phyloP scores from a whole-genome alignment of 1,284 basidiomycete genomes.

The Pascua sp. region DNA sequence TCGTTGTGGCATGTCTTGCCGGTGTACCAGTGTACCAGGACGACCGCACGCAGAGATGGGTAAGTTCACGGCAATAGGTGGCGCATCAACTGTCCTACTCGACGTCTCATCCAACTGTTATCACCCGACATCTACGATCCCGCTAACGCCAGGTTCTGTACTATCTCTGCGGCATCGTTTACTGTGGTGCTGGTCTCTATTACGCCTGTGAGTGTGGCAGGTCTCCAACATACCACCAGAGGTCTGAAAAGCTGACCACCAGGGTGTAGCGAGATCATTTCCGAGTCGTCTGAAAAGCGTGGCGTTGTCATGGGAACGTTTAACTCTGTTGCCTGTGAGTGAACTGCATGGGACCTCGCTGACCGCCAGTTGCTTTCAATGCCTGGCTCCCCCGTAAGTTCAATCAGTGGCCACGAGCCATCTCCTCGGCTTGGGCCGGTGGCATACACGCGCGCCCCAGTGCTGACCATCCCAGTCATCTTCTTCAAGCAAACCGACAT shows the following conservation, averaged over 20 bases:
- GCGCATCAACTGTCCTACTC: too few species aligned
- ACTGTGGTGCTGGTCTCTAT: neutral
- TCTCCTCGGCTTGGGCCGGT: neutral
- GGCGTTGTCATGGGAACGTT: slow-evolving; percentile 26
- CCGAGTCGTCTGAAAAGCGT: slow-evolving; percentile 16
- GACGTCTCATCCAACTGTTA: too few species aligned
- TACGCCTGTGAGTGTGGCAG: neutral
- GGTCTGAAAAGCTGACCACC: too few species aligned
- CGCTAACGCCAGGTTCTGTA: neutral
- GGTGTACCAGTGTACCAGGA: too few species aligned
- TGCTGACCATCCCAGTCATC: slow-evolving; percentile 8
- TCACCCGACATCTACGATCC: too few species aligned
- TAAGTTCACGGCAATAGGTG: too few species aligned
- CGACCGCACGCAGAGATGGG: too few species aligned
- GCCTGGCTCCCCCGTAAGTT: slow-evolving; percentile 26
- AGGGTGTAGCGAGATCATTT: too few species aligned
- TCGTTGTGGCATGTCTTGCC: neutral
- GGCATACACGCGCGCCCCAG: too few species aligned
- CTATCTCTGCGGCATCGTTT: neutral
- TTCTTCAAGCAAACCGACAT: slow-evolving; percentile 31
- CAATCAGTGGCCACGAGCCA: neutral
- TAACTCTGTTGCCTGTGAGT: slow-evolving; percentile 19
- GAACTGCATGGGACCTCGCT: too few species aligned
- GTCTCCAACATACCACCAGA: neutral
- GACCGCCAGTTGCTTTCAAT: slow-evolving; percentile 15